phyloP scores from a whole-genome alignment of 768 basidiomycete species.

The Mycena capillaripes region DNA sequence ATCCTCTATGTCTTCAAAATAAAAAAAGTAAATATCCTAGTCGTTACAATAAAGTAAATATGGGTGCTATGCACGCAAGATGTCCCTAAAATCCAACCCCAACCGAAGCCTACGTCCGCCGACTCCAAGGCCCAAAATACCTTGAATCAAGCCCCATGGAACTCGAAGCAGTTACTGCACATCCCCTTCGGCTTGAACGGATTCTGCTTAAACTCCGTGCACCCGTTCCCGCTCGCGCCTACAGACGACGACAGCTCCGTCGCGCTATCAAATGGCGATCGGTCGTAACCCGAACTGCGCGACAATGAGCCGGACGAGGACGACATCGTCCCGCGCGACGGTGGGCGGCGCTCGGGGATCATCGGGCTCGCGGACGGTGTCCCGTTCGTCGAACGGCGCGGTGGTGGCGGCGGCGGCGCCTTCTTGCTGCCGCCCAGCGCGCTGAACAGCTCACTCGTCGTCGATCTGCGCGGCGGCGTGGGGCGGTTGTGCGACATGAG shows the following conservation, averaged over 20 bases:
- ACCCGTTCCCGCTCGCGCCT: slow-evolving; percentile 46
- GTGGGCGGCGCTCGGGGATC: slow-evolving; percentile 60
- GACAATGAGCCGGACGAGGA: slow-evolving; percentile 35
- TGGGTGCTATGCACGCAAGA: too few species aligned
- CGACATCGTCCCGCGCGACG: slow-evolving; percentile 36
- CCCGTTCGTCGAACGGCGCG: slow-evolving; percentile 59
- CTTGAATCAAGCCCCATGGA: too few species aligned
- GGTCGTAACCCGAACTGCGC: slow-evolving; percentile 48
- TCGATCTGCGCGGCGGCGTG: slow-evolving; percentile 40
- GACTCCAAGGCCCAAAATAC: too few species aligned
- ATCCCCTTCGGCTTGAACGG: slow-evolving; percentile 75
- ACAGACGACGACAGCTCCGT: slow-evolving; percentile 53
- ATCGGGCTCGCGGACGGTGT: slow-evolving; percentile 54
- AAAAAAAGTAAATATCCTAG: too few species aligned
- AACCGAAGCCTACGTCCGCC: too few species aligned
- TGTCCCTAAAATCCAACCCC: too few species aligned
- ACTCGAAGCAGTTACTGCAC: slow-evolving; percentile 77
- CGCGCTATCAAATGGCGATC: slow-evolving; percentile 78
- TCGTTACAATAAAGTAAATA: not conserved
- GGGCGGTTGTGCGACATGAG: slow-evolving; percentile 28
- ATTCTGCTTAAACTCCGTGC: slow-evolving; percentile 74
- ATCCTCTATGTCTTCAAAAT: not conserved
- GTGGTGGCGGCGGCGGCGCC: slow-evolving; percentile 77
- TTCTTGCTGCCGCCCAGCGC: slow-evolving; percentile 52
- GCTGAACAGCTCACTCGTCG: slow-evolving; percentile 39